Conservation (phyloP, 2,329 filamentous ascomycete genomes). For the Hirsutella rhossiliensis region DNA sequence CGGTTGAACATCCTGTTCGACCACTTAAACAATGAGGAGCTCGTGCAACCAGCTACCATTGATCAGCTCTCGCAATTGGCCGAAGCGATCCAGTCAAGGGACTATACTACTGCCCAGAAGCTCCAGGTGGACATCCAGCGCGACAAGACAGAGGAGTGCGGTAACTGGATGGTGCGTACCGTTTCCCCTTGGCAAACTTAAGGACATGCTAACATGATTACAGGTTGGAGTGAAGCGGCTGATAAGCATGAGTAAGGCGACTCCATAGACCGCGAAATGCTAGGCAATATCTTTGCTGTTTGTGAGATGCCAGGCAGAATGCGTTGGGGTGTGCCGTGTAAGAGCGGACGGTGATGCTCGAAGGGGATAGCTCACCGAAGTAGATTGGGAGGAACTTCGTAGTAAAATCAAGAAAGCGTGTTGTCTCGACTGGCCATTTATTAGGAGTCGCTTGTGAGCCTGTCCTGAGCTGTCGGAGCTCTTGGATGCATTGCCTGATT, state of each 20-base stretch:
- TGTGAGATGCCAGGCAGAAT: neutral
- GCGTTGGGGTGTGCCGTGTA: neutral
- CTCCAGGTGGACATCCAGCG: conserved; percentile 66
- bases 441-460: no score
- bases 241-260: conserved; percentile 69
- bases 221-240: conserved; percentile 67
- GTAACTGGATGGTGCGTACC: conserved; percentile 69
- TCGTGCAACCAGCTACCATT: conserved; percentile 71
- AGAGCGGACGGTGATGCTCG: neutral
- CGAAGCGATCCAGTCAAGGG: conserved; percentile 51
- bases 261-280: conserved; percentile 29
- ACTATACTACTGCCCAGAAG: conserved; percentile 55
- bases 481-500: no score
- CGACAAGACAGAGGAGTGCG: conserved; percentile 69
- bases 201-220: conserved; percentile 24
- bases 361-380: neutral
- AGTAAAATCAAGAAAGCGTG: neutral
- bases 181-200: neutral
- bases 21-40: conserved; percentile 89
- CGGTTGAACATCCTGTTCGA: conserved; percentile 90
- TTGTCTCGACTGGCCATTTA: no score
- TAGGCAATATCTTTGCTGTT: neutral
- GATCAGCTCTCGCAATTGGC: conserved; percentile 53
- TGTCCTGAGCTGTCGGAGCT: no score
- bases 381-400: neutral